Base-by-base conservation (phyloP, 192 early-diverging fungal genomes). In the Chytriomyces sp. region DNA sequence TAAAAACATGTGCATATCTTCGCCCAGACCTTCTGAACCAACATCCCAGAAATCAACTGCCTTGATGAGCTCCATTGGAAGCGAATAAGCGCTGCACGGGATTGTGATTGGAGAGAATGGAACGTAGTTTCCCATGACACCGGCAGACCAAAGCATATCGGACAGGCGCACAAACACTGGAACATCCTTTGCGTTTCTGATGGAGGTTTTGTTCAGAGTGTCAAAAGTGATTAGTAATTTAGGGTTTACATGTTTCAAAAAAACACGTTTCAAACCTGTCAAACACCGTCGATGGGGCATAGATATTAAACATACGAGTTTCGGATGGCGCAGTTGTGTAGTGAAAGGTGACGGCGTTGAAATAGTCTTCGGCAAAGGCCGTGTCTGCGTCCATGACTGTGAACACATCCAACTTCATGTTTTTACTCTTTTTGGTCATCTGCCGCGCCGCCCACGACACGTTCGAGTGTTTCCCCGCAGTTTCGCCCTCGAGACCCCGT, bases 311-410 rank as follows among this genome's bases (percentile, higher is more conserved):
- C 20, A 67, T 74, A 23, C 84, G 45, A 18, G 67, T 28, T n/a
- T 80, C 69, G 9, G 70, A 47, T 11, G 28, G 47, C 20, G 50
- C 44, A 45, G 47, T 46, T 3, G 75, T 46, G 48, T 76, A 85
- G 63, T 85, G 73, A 73, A 68, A 82, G 7, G 84, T 60, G 43
- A 86, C 45, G 63, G 75, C 81, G 44, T 72, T 72, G 53, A 91
- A 82, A 75, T 92, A 92, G 61, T 92, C 84, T 65, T 90, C 88
- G 49, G 91, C 87, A 78, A 92, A 88, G 61, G 82, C 81, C 11
- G 91, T 89, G 79, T 92, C 91, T 16, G 91, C 91, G 79, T 92
- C 91, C 72, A 89, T 89, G n/a, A 92, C 81, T 18, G 91, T 92
- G 10, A 92, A 57, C 45, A 92, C 67, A 16, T 90, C 84, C 1